Conservation (phyloP, 164 flowering plant genomes). For the Magnolia officinalis region DNA sequence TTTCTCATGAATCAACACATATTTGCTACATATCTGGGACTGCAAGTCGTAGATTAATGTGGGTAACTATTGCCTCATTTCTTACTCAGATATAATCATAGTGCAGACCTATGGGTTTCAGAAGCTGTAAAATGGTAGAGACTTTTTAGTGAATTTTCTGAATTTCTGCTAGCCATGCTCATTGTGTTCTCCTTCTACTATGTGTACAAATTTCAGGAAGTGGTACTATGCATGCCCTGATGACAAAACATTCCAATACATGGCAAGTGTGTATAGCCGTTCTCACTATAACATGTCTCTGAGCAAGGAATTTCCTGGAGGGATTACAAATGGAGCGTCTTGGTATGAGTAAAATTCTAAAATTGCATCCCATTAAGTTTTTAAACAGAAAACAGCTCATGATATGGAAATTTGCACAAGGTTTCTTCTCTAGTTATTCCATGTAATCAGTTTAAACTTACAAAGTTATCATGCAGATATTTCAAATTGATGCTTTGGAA, state of each 20-base stretch:
- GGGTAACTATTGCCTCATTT: too few species aligned
- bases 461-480: not conserved
- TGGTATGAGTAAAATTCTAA: conserved; percentile 47
- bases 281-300: conserved; percentile 87
- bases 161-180: not conserved
- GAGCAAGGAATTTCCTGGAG: conserved; percentile 80
- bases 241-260: conserved; percentile 71
- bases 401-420: not conserved
- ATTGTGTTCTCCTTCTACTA: conserved; percentile 6
- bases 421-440: not conserved
- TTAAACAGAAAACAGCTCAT: conserved; percentile 1
- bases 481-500: not conserved
- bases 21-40: too few species aligned
- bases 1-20: too few species aligned
- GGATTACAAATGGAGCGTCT: conserved; percentile 89
- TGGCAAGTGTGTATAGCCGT: conserved; percentile 80
- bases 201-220: conserved; percentile 47
- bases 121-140: not conserved
- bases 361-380: conserved; percentile 1
- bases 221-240: conserved; percentile 85
- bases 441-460: not conserved
- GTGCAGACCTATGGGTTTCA: not conserved
- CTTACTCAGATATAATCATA: too few species aligned
- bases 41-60: too few species aligned
- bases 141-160: not conserved